Percentiles rank a stretch among this genome's conserved stretches.
phyloP scores from a whole-genome alignment of 352 stramenopile species.

The Thraustotheca clavata region DNA sequence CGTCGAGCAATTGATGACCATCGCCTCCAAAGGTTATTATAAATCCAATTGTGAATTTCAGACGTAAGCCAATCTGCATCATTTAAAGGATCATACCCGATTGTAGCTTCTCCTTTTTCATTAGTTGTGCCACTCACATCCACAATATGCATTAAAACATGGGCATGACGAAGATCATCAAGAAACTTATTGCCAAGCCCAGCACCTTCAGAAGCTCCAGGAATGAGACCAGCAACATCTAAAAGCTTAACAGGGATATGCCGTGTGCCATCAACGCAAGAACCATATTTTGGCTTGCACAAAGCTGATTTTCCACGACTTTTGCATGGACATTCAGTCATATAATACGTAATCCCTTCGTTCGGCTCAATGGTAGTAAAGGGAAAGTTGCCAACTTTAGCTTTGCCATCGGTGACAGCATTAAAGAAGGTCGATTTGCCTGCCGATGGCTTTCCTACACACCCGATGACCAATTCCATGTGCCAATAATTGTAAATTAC shows the following conservation, averaged over 20 bases:
- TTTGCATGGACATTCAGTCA: conserved; percentile 70
- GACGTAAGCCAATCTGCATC: conserved; percentile 79
- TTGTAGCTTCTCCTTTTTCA: conserved; percentile 81
- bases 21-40: conserved; percentile 79
- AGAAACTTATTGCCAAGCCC: conserved; percentile 99
- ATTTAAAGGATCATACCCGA: conserved; percentile 83
- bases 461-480: conserved; percentile 87
- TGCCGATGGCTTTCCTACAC: conserved; percentile 79
- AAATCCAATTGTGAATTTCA: conserved; percentile 87
- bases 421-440: conserved; percentile 90
- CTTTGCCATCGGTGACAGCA: conserved; percentile 81
- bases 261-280: conserved; percentile 61
- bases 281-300: conserved; percentile 68
- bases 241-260: conserved; percentile 80
- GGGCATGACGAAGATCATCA: conserved; percentile 79
- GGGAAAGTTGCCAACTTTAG: conserved; percentile 82
- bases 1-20: conserved; percentile 72
- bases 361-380: conserved; percentile 88
- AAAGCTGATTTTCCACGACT: conserved; percentile 44
- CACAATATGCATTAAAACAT: conserved; percentile 88
- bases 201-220: conserved; percentile 81
- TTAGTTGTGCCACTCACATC: conserved; percentile 84
- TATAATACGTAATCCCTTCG: conserved; percentile 85
- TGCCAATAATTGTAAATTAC: background rate
- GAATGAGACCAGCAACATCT: conserved; percentile 74